Evolutionary conservation across 331 rosid species (phyloP).

Genomic region (Arachis monticola): DNA sequence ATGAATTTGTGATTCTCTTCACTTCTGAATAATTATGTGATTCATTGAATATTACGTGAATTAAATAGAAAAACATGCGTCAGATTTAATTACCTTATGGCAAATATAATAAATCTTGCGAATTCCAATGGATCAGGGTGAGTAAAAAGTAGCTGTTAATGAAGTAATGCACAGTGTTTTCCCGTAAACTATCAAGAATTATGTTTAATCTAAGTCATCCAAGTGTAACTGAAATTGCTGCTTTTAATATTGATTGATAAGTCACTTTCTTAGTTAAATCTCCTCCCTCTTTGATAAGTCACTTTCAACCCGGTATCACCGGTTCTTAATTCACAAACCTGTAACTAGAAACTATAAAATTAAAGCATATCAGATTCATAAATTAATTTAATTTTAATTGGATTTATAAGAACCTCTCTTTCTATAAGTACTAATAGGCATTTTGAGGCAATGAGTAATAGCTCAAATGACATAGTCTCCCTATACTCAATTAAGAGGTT

Average conservation of each 20-base stretch:
- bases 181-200: background rate
- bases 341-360: background rate
- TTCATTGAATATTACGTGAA: too few species aligned
- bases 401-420: conserved; percentile 13
- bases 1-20: conserved; percentile 46
- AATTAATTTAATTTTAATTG: background rate
- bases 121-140: background rate
- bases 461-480: too few species aligned
- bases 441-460: background rate
- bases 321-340: conserved; percentile 38
- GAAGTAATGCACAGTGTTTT: background rate
- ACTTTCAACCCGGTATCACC: conserved; percentile 40
- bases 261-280: conserved; percentile 7
- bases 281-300: background rate
- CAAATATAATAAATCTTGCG: background rate
- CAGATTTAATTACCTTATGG: too few species aligned
- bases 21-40: conserved; percentile 23
- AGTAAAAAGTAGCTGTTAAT: background rate
- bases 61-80: too few species aligned
- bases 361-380: too few species aligned
- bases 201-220: background rate
- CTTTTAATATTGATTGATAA: background rate
- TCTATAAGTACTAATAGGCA: conserved; percentile 11
- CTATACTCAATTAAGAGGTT: too few species aligned
- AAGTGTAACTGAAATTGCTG: background rate